Evolutionary conservation across 1,139 yeast species (phyloP).

Genomic region (Pneumocystis wakefieldiae): DNA sequence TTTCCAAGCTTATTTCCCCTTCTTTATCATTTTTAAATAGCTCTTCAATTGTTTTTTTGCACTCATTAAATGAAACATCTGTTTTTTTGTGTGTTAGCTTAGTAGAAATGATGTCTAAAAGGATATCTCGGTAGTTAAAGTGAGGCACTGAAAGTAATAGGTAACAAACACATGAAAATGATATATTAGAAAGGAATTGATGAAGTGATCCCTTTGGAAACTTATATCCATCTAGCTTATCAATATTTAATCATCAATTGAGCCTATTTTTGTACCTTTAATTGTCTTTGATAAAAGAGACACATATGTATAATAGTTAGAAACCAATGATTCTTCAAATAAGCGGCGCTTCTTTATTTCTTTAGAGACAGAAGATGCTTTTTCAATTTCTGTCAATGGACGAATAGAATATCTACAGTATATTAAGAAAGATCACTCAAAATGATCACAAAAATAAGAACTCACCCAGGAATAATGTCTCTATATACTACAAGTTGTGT

Average conservation of each 20-base stretch:
- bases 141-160: constrained; percentile 52
- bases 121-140: constrained; percentile 66
- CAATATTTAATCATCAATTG: not conserved
- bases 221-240: constrained; percentile 15
- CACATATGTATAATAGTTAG: constrained; percentile 56
- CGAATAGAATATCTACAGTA: constrained; percentile 43
- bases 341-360: constrained; percentile 63
- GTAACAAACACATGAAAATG: constrained; percentile 69
- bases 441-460: not conserved
- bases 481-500: constrained; percentile 77
- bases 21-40: constrained; percentile 53
- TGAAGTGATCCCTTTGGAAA: constrained; percentile 26
- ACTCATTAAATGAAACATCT: constrained; percentile 37
- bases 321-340: constrained; percentile 64
- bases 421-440: not conserved
- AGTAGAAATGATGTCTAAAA: constrained; percentile 51
- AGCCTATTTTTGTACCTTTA: constrained; percentile 1
- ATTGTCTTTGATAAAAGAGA: constrained; percentile 29
- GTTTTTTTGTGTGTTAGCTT: constrained; percentile 39
- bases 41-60: constrained; percentile 51
- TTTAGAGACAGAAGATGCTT: constrained; percentile 58
- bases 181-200: constrained; percentile 38
- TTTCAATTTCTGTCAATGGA: constrained; percentile 65
- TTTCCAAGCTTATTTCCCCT: constrained; percentile 68
- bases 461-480: constrained; percentile 51